Evolutionary conservation across 768 basidiomycete genomes (phyloP), one percentile per base, ranked within the genome.

Genomic region (Vararia minispora): DNA sequence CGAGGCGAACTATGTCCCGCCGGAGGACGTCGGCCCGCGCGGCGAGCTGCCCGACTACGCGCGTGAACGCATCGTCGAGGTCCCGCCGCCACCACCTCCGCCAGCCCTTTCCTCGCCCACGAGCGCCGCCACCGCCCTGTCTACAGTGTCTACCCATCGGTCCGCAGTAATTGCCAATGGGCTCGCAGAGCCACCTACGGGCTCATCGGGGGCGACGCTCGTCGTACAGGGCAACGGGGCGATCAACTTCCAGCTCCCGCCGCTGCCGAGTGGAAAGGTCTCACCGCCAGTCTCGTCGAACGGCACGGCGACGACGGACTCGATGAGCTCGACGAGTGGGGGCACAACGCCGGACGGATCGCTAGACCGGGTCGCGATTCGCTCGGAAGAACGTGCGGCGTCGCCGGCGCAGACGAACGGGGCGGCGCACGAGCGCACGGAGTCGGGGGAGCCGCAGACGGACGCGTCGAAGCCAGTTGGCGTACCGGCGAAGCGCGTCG

Each of bases 11-110:
- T 29, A 35, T 23, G 20, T 47, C 32, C 41, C 31, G 13, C 40
- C 51, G 6, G 57, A 63, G 33, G 61, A 64, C 26, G 59, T 70
- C 23, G 68, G 70, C 3, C 69, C 70, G 0, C 53, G 57, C 49
- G 68, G 63, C 18, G 69, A 72, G 47, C 53, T 45, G 18, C 57
- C 63, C 0, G 54, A 58, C 35, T 61, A 60, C 39, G 47, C 55
- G n/a, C 43, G 35, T 10, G 39, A 28, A 10, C 5, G 28, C 31
- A 36, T 41, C 12, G 50, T 39, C 24, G 42, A 45, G 13, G 34
- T 47, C n/a, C 35, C 43, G 14, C 35, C 47, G 28, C 10, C 17
- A 20, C n/a, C 18, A 23, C 9, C 9, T 17, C 22, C 14, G 5
- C 17, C 25, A 17, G 7, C 10, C 9, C 14, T 23, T n/a, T 13